These are phyloP conservation scores for Penicillium sp. DNA, from an alignment of 2,329 filamentous ascomycete genomes.

Conservation along the genomic window DNA sequence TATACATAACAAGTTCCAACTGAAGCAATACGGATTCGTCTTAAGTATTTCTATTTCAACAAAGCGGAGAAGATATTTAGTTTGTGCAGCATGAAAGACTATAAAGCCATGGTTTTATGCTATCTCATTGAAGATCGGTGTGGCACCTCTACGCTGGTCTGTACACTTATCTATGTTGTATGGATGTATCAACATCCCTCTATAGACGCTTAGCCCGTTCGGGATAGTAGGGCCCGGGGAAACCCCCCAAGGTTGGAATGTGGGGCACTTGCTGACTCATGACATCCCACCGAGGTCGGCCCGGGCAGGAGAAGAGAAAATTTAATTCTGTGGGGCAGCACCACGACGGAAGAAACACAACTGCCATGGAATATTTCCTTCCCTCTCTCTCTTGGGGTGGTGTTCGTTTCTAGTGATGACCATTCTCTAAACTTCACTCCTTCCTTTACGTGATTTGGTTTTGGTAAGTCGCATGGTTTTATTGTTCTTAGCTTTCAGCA, in stretches of 20 bases:
- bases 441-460: slow-evolving; percentile 12
- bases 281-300: slow-evolving; percentile 2
- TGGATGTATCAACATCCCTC: neutral
- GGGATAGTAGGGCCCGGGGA: neutral
- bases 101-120: slow-evolving; percentile 1
- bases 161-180: neutral
- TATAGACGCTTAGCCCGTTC: neutral
- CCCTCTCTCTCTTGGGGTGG: slow-evolving; percentile 12
- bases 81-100: neutral
- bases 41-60: slow-evolving; percentile 3
- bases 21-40: neutral
- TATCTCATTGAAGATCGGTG: neutral
- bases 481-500: neutral
- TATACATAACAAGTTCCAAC: neutral
- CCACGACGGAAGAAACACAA: slow-evolving; percentile 15
- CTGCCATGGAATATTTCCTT: slow-evolving; percentile 17
- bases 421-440: slow-evolving; percentile 15
- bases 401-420: slow-evolving; percentile 15
- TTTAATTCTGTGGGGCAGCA: slow-evolving; percentile 8
- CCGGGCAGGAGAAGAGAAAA: slow-evolving; percentile 17
- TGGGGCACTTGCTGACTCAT: neutral
- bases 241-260: neutral
- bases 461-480: slow-evolving; percentile 12
- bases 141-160: neutral
- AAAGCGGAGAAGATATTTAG: neutral